Percentiles rank a stretch among this genome's conserved stretches.
These are phyloP conservation scores for Fomitopsis betulina DNA, from an alignment of 1,284 basidiomycete genomes.

Conservation along the genomic window DNA sequence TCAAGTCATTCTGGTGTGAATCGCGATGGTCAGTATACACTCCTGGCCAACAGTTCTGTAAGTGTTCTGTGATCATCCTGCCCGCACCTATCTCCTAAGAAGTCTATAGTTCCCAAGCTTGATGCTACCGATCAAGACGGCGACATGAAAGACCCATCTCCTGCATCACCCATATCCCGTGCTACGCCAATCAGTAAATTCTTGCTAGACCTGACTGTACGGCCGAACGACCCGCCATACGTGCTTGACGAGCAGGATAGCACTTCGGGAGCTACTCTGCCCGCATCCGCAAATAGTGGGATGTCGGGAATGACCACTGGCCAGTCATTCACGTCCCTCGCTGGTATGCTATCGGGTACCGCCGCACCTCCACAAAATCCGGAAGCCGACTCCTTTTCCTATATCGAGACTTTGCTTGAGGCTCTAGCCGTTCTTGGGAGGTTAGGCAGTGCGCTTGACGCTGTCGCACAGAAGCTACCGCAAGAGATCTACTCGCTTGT, in stretches of 20 bases:
- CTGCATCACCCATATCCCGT: slow-evolving; percentile 29
- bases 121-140: slow-evolving; percentile 51
- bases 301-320: slow-evolving; percentile 16
- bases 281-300: slow-evolving; percentile 20
- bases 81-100: not conserved
- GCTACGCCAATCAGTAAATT: slow-evolving; percentile 58
- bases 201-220: slow-evolving; percentile 66
- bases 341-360: slow-evolving; percentile 18
- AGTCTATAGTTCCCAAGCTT: slow-evolving; percentile 45
- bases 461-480: slow-evolving; percentile 79
- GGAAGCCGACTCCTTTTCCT: slow-evolving; percentile 90
- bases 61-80: slow-evolving; percentile 26
- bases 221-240: slow-evolving; percentile 78
- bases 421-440: slow-evolving; percentile 89
- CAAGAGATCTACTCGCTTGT: slow-evolving; percentile 85
- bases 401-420: slow-evolving; percentile 93
- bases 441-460: slow-evolving; percentile 82
- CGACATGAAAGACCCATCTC: slow-evolving; percentile 22
- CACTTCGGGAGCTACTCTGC: slow-evolving; percentile 21
- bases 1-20: slow-evolving; percentile 97
- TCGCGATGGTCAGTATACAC: slow-evolving; percentile 85
- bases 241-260: slow-evolving; percentile 55
- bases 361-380: slow-evolving; percentile 51
- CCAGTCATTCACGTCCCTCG: slow-evolving; percentile 22
- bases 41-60: slow-evolving; percentile 76